Evolutionary conservation across 139 green algal species (phyloP), one percentile per base, ranked within the genome.

Genomic region (Nannochloris sp.): DNA sequence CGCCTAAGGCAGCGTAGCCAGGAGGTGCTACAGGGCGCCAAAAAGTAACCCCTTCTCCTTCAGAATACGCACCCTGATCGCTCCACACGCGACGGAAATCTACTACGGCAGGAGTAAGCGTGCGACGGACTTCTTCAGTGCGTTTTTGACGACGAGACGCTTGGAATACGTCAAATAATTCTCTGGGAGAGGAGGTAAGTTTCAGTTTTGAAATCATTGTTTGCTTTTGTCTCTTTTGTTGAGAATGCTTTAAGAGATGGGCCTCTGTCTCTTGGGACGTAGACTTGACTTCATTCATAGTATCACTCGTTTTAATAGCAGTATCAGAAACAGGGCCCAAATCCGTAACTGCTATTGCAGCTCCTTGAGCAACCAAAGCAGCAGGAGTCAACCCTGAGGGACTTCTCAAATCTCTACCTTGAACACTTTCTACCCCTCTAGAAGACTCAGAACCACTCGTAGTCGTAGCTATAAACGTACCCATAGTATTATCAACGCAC

Each of bases 1-100:
- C 87, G 4, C 90, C 90, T 13, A 95, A 64, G 0, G 78, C 44
- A 4, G 55, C 75, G 46, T 97, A 97, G 54, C 91, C 91, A 23
- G 73, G 54, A 0, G 87, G 84, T 0, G 82, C 48, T 60, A 83
- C 63, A 2, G 91, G 89, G 10, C 90, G 75, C 91, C 91, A 97
- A 24, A 96, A 51, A n/a, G 78, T 83, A 9, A 95, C 51, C 8
- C 84, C 87, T 4, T 68, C 65, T 33, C 80, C 65, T 4, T 51
- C 37, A 4, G 63, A 24, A 25, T 6, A 29, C 29, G 37, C 10
- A 15, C 53, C 65, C 4, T 67, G 39, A 25, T 64, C 56, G 46
- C 15, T 67, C 65, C 74, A 81, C 9, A 81, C 12, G 2, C 71
- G 51, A 12, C 56, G 46, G 38, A 80, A 81, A 59, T 80, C 74